phyloP scores from a whole-genome alignment of 306 rosid species.

The Gleditsia sinensis region DNA sequence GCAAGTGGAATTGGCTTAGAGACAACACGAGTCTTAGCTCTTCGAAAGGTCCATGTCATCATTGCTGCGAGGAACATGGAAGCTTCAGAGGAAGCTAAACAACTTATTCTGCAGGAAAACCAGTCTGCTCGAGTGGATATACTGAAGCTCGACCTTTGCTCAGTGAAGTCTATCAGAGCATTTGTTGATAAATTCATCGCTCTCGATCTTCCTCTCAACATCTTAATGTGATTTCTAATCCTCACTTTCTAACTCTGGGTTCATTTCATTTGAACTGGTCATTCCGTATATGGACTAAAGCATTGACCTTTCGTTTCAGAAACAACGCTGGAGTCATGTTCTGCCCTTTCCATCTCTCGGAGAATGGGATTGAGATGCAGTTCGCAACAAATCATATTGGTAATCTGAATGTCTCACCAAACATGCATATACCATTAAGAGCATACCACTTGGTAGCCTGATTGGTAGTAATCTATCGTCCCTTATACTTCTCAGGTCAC shows the following conservation, averaged over 20 bases:
- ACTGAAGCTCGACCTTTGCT: conserved; percentile 72
- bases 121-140: conserved; percentile 58
- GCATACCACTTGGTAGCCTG: not conserved
- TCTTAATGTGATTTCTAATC: conserved; percentile 59
- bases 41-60: conserved; percentile 67
- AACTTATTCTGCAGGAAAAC: conserved; percentile 45
- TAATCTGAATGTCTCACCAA: conserved; percentile 24
- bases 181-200: conserved; percentile 65
- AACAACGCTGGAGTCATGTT: conserved; percentile 98
- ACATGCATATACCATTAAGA: not conserved
- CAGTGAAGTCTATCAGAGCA: conserved; percentile 60
- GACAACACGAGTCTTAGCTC: conserved; percentile 73
- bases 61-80: conserved; percentile 79
- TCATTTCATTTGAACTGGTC: not conserved
- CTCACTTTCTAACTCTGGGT: not conserved
- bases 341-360: conserved; percentile 74
- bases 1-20: conserved; percentile 95
- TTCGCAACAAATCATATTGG: conserved; percentile 91
- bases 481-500: conserved; percentile 58
- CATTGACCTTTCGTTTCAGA: conserved; percentile 51
- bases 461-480: not conserved
- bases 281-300: conserved; percentile 21
- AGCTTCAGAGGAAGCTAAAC: conserved; percentile 72
- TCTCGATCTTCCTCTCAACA: conserved; percentile 83
- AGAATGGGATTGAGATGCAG: conserved; percentile 86